These are phyloP conservation scores for Oryza australiensis DNA, from an alignment of 176 grass and related monocot genomes.

Conservation along the genomic window DNA sequence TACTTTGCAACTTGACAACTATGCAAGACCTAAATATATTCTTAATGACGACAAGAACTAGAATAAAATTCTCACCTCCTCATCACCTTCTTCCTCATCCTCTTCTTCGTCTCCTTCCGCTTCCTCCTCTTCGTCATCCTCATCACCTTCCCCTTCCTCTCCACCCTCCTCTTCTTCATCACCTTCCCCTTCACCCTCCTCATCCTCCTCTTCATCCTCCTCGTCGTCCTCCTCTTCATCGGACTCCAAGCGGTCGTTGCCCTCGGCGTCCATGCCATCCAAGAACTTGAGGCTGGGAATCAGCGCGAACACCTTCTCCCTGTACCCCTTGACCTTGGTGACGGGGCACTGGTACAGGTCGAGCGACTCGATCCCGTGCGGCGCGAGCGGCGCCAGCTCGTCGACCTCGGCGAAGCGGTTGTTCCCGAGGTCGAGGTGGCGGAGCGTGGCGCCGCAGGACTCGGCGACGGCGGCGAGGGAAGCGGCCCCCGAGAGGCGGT, in stretches of 20 bases:
- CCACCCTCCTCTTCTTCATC: slow-evolving; percentile 33
- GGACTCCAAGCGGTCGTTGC: slow-evolving; percentile 58
- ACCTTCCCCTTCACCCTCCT: not conserved
- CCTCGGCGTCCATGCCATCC: slow-evolving; percentile 59
- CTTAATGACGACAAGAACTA: not conserved
- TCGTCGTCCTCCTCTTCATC: slow-evolving; percentile 63
- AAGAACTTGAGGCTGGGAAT: slow-evolving; percentile 53
- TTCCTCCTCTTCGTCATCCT: slow-evolving; percentile 13
- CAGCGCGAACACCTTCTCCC: slow-evolving; percentile 53
- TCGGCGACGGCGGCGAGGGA: slow-evolving; percentile 45
- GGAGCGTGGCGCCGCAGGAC: slow-evolving; percentile 47
- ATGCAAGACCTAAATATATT: not conserved
- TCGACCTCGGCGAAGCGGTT: slow-evolving; percentile 56
- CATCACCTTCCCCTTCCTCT: slow-evolving; percentile 32
- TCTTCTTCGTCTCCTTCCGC: slow-evolving; percentile 28
- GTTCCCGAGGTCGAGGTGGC: slow-evolving; percentile 66
- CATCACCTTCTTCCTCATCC: slow-evolving; percentile 28
- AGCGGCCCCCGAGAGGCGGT: slow-evolving; percentile 53
- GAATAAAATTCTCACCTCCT: slow-evolving; percentile 29
- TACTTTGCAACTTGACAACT: not conserved
- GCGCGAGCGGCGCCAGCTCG: slow-evolving; percentile 52
- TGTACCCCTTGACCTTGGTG: slow-evolving; percentile 54
- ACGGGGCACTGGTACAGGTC: slow-evolving; percentile 71
- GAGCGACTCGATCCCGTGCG: slow-evolving; percentile 40
- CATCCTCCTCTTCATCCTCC: slow-evolving; percentile 39